Evolutionary conservation across 2,329 filamentous ascomycete genomes (phyloP).

Genomic region (Tolypocladium tropicale): DNA sequence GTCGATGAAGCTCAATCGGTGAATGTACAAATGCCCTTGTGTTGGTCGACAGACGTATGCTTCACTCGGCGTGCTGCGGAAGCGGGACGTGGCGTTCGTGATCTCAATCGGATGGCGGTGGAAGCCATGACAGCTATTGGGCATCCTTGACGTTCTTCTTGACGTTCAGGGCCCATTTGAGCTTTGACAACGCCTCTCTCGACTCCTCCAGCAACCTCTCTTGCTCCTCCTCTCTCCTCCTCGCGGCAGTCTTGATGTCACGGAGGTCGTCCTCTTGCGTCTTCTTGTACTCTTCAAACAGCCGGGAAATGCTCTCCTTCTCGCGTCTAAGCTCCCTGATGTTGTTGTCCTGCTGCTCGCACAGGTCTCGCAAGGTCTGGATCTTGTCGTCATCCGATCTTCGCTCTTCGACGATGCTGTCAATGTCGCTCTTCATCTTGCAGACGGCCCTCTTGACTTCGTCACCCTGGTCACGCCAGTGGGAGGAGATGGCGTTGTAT

Average conservation of each 20-base stretch:
- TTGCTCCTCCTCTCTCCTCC: conserved; percentile 50
- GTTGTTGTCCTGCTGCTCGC: conserved; percentile 63
- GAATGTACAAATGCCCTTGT: background rate
- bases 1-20: background rate
- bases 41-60: background rate
- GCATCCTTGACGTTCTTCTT: conserved; percentile 50
- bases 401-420: conserved; percentile 43
- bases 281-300: conserved; percentile 55
- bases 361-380: conserved; percentile 54
- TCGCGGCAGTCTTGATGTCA: conserved; percentile 48
- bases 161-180: conserved; percentile 63
- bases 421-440: conserved; percentile 43
- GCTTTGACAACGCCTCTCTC: conserved; percentile 51
- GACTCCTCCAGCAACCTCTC: conserved; percentile 47
- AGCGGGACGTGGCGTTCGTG: background rate
- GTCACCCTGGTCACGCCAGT: conserved; percentile 57
- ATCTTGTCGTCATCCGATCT: conserved; percentile 53
- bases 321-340: conserved; percentile 49
- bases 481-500: conserved; percentile 55
- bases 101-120: background rate
- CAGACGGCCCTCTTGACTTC: conserved; percentile 44
- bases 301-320: conserved; percentile 48
- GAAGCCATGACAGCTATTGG: conserved; percentile 23
- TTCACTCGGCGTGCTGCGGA: background rate
- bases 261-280: conserved; percentile 52